Evolutionary conservation across 2,329 filamentous ascomycete species (phyloP), one percentile per base, ranked within the genome.

Genomic region (Penicillium sp.): DNA sequence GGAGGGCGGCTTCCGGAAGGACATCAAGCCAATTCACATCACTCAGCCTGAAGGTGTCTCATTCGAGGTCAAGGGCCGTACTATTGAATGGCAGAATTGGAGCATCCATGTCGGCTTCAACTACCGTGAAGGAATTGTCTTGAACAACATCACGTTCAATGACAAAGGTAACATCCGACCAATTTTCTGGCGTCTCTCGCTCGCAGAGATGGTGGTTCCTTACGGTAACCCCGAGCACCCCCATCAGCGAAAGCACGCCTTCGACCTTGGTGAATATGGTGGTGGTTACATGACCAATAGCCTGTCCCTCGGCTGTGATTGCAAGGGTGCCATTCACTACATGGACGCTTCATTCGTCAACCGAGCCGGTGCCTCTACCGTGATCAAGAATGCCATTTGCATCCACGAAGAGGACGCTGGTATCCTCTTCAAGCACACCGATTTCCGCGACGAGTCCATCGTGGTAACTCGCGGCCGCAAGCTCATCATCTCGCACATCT

Each of bases 331-430:
- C 0, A 96, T 97, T 68, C 90, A 95, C 75, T 97, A 97, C 74
- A 87, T 97, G 75, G 91, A 96, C 69, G 92, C 91, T 2, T 85
- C 89, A 11, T 95, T 96, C 72, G 89, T 93, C 41, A 92, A 92
- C 59, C 84, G 87, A 14, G 85, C 87, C 4, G 93, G 93, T 24
- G 84, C 85, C n/a, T 81, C 90, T 31, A 87, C 87, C 4, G 89
- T 87, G 1, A 92, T 96, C 79, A 94, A 96, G 81, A 96, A 96
- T 71, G 93, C 93, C 39, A 89, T 97, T 66, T 97, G 93, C 75
- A 93, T 97, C 65, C 93, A 97, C 77, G 93, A 97, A 75, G 93
- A 97, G 78, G 93, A 97, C 65, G 86, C 86, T 2, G 93, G 93
- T 6, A 95, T 97, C 59, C 81, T 96, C 0, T 96, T 96, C 85